These are phyloP conservation scores for Sicyos edulis DNA, from an alignment of 306 rosid genomes.

Conservation along the genomic window DNA sequence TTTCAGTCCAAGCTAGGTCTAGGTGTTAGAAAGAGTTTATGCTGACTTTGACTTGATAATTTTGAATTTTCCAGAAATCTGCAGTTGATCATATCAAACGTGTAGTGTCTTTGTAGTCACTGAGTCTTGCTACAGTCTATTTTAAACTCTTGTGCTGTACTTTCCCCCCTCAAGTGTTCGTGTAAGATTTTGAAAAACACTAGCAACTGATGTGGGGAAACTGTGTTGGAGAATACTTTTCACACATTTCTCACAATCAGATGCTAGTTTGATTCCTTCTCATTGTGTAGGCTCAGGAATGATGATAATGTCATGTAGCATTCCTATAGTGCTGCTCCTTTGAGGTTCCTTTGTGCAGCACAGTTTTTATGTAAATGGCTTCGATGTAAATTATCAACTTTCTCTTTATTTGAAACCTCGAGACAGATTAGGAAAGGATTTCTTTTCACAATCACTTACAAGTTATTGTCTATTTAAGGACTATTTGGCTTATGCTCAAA, in stretches of 20 bases:
- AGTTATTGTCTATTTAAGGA: not conserved
- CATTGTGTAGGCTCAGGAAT: too few species aligned
- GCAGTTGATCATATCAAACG: not conserved
- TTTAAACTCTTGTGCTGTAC: not conserved
- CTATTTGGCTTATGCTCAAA: not conserved
- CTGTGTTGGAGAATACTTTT: conserved; percentile 1
- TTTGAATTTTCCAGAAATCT: not conserved
- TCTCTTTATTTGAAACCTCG: not conserved
- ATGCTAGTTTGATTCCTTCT: too few species aligned
- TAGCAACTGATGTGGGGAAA: not conserved
- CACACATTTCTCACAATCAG: not conserved
- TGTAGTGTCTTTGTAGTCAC: not conserved
- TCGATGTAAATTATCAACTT: conserved; percentile 7
- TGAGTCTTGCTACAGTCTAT: not conserved
- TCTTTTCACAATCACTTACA: not conserved
- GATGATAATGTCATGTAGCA: not conserved
- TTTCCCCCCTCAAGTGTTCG: not conserved
- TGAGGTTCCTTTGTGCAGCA: not conserved
- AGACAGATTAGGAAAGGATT: not conserved
- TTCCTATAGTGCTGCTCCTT: conserved; percentile 1
- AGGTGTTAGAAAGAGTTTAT: not conserved
- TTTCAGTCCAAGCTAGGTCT: not conserved
- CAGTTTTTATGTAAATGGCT: not conserved
- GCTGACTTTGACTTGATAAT: not conserved
- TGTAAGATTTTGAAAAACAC: not conserved